A percentile compares a stretch with the other conserved stretches of the same genome.
Evolutionary conservation across 305 asterid genomes (phyloP).

Genomic region (Andrographis paniculata): DNA sequence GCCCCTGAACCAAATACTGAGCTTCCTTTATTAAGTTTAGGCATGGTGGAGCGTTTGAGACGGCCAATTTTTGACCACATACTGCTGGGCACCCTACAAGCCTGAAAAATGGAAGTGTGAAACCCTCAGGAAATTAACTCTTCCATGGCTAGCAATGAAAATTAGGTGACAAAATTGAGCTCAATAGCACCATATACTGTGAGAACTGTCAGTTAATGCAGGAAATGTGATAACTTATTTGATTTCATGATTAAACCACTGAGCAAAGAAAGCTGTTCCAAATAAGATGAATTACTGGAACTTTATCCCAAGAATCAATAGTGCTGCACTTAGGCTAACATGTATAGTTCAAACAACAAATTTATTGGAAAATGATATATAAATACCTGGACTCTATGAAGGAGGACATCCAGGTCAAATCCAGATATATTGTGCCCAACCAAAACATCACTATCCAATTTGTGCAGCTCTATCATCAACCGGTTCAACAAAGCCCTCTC

Average conservation of each 20-base stretch:
- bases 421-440: slow-evolving; percentile 98
- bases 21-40: slow-evolving; percentile 85
- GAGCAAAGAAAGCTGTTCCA: not conserved
- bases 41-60: slow-evolving; percentile 82
- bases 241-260: not conserved
- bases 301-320: not conserved
- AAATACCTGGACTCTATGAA: slow-evolving; percentile 90
- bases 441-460: slow-evolving; percentile 86
- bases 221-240: not conserved
- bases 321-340: slow-evolving; percentile 15
- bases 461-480: slow-evolving; percentile 81
- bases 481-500: slow-evolving; percentile 94
- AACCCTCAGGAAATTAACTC: slow-evolving; percentile 14
- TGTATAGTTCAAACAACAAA: slow-evolving; percentile 13
- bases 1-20: slow-evolving; percentile 85
- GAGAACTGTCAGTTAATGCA: not conserved
- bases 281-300: not conserved
- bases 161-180: slow-evolving; percentile 11
- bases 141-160: slow-evolving; percentile 9
- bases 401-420: slow-evolving; percentile 96
- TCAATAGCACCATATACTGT: not conserved
- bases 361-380: slow-evolving; percentile 14
- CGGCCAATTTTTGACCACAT: slow-evolving; percentile 99
- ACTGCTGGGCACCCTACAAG: slow-evolving; percentile 58
- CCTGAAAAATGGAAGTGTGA: slow-evolving; percentile 40